These are phyloP conservation scores for Fusarium sp. DNA, from an alignment of 2,329 filamentous ascomycete species.

Conservation along the genomic window DNA sequence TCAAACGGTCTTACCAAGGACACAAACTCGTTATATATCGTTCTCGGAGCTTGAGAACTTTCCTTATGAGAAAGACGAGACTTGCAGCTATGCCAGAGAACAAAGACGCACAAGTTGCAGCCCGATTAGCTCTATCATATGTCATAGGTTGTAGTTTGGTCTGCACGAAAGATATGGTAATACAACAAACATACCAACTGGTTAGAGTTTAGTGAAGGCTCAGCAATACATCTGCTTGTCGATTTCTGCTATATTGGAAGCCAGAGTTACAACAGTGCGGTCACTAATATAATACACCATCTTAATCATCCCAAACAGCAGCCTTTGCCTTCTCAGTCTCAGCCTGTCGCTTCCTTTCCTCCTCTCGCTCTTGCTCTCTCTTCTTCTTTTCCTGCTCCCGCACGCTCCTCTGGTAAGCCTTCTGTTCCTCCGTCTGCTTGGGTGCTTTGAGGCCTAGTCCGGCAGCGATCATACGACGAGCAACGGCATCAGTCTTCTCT, in stretches of 20 bases:
- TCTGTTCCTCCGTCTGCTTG: slow-evolving; percentile 87
- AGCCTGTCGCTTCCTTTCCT: slow-evolving; percentile 69
- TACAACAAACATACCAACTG: not conserved
- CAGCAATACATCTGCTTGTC: not conserved
- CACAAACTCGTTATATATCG: not conserved
- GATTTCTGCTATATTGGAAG: not conserved
- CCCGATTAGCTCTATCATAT: no score
- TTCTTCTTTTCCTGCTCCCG: slow-evolving; percentile 86
- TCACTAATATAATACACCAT: not conserved
- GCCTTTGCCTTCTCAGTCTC: slow-evolving; percentile 81
- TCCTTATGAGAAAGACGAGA: no score
- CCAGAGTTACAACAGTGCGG: not conserved
- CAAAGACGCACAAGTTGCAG: no score
- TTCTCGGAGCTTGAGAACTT: no score
- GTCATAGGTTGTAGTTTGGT: no score
- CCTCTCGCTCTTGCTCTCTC: slow-evolving; percentile 76
- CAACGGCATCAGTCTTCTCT: slow-evolving; percentile 94
- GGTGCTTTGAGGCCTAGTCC: slow-evolving; percentile 85
- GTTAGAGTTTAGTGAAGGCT: not conserved
- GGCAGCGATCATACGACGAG: slow-evolving; percentile 88
- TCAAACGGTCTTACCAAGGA: not conserved
- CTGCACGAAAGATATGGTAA: no score
- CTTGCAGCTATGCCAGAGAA: no score
- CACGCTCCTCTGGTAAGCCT: slow-evolving; percentile 83
- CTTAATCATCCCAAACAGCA: slow-evolving; percentile 84